phyloP scores from a whole-genome alignment of 2,329 filamentous ascomycete species.

The Canariomyces notabilis region DNA sequence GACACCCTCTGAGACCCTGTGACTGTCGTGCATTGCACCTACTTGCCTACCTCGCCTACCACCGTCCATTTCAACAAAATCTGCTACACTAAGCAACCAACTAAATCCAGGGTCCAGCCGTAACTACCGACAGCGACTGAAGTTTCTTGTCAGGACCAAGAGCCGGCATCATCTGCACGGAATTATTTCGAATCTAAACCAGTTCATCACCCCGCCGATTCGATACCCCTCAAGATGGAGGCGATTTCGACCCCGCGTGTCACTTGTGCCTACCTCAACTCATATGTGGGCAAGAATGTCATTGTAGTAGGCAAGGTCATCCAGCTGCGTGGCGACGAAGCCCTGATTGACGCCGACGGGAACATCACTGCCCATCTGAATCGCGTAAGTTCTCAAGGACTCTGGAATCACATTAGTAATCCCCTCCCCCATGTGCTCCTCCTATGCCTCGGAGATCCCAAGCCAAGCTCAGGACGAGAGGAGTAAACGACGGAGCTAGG shows the following conservation, averaged over 20 bases:
- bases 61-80: too few species aligned
- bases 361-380: conserved; percentile 70
- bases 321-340: conserved; percentile 74
- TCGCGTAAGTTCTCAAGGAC: conserved; percentile 51
- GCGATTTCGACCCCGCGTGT: conserved; percentile 72
- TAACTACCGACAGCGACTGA: too few species aligned
- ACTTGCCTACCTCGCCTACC: too few species aligned
- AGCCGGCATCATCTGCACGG: neutral
- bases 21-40: too few species aligned
- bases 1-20: too few species aligned
- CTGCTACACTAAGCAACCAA: too few species aligned
- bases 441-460: neutral
- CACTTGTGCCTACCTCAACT: conserved; percentile 71
- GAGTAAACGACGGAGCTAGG: neutral
- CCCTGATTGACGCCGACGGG: conserved; percentile 75
- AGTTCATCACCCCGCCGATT: neutral
- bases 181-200: neutral
- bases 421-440: neutral
- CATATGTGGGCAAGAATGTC: conserved; percentile 69
- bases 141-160: too few species aligned
- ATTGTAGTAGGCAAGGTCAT: conserved; percentile 82
- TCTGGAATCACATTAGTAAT: too few species aligned
- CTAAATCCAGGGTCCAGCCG: too few species aligned
- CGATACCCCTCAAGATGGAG: conserved; percentile 50
- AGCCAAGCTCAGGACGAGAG: neutral